These are phyloP conservation scores for Monilinia fructicola DNA, from an alignment of 2,329 filamentous ascomycete genomes.

Conservation along the genomic window DNA sequence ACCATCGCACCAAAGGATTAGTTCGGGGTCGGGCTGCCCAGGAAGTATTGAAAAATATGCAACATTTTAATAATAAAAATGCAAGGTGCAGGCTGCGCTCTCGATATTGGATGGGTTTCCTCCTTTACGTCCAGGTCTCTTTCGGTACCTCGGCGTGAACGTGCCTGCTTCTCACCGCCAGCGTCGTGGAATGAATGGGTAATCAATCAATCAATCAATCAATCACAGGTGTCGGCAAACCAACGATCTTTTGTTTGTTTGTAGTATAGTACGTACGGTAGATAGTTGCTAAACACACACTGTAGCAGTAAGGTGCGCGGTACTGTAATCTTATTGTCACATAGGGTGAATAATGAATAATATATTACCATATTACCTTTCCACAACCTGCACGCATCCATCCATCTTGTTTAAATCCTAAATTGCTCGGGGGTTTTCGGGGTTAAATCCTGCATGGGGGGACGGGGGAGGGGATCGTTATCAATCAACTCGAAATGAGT, in stretches of 20 bases:
- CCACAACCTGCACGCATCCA: too few species aligned
- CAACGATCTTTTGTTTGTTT: not conserved
- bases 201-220: too few species aligned
- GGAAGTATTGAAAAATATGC: slow-evolving; percentile 7
- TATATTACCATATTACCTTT: not conserved
- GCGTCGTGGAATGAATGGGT: not conserved
- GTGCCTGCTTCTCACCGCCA: not conserved
- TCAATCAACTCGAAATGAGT: slow-evolving; percentile 5
- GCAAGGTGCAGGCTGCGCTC: not conserved
- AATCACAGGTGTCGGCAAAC: not conserved
- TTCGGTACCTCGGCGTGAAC: not conserved
- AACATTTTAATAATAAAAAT: not conserved
- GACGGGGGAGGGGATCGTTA: not conserved
- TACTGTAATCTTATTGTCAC: not conserved
- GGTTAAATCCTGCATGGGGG: slow-evolving; percentile 1
- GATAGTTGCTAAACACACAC: not conserved
- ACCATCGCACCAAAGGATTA: slow-evolving; percentile 15
- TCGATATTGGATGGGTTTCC: not conserved
- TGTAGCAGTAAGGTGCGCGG: not conserved
- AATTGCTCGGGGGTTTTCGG: slow-evolving; percentile 6
- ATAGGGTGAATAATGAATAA: not conserved
- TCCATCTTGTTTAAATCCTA: not conserved
- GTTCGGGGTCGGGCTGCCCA: not conserved
- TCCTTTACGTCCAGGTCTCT: not conserved
- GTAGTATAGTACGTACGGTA: not conserved